A percentile compares a stretch with the other conserved stretches of the same genome.
Evolutionary conservation across 2,329 filamentous ascomycete species (phyloP).

Genomic region (Nemania sp.): DNA sequence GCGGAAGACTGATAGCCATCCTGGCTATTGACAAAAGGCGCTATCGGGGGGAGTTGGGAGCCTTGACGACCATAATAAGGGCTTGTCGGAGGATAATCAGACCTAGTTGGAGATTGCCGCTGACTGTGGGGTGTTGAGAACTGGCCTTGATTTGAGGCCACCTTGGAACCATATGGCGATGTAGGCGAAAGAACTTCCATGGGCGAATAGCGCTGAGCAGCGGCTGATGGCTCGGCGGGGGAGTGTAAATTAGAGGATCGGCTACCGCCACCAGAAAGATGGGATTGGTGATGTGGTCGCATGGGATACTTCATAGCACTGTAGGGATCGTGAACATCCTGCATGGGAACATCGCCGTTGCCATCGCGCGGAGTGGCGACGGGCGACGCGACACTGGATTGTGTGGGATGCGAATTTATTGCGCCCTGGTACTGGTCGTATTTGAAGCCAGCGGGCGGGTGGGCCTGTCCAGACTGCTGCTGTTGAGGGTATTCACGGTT

Average conservation of each 20-base stretch:
- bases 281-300: conserved; percentile 81
- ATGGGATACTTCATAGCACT: conserved; percentile 87
- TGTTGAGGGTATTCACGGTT: conserved; percentile 51
- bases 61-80: conserved; percentile 67
- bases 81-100: conserved; percentile 68
- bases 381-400: conserved; percentile 55
- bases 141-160: conserved; percentile 67
- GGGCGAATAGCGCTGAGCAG: conserved; percentile 92
- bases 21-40: conserved; percentile 74
- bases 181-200: conserved; percentile 90
- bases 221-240: conserved; percentile 80
- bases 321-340: conserved; percentile 85
- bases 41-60: conserved; percentile 80
- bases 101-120: conserved; percentile 83
- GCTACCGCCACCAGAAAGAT: conserved; percentile 66
- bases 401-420: conserved; percentile 52
- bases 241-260: conserved; percentile 75
- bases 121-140: conserved; percentile 64
- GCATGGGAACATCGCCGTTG: conserved; percentile 85
- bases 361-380: conserved; percentile 71
- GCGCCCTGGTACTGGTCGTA: conserved; percentile 74
- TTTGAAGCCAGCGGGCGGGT: conserved; percentile 71
- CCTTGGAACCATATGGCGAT: conserved; percentile 77
- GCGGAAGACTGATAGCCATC: conserved; percentile 80
- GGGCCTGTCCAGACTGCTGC: conserved; percentile 44